These are phyloP conservation scores for Carpinus fangiana DNA, from an alignment of 306 rosid genomes.

Conservation along the genomic window DNA sequence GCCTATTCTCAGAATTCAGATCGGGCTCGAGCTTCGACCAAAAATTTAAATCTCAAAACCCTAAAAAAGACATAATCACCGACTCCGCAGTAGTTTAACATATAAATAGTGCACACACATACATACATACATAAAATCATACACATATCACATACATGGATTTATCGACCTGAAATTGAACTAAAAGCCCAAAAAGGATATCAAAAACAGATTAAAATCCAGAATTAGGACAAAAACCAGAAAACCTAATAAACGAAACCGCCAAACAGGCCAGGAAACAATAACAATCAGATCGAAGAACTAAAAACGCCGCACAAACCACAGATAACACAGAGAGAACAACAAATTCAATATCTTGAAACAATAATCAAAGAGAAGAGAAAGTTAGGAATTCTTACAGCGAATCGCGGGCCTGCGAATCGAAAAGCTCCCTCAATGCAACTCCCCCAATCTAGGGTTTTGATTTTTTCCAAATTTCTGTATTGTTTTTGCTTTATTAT, in stretches of 20 bases:
- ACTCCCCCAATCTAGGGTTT: constrained; percentile 17
- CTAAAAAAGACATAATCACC: neutral
- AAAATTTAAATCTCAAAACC: neutral
- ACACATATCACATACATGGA: neutral
- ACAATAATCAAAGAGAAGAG: neutral
- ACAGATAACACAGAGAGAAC: neutral
- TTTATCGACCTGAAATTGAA: neutral
- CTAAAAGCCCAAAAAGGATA: neutral
- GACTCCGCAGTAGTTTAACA: neutral
- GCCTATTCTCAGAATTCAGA: neutral
- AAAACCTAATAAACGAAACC: neutral
- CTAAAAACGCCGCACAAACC: neutral
- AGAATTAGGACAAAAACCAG: neutral
- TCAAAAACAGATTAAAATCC: neutral
- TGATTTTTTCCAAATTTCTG: neutral
- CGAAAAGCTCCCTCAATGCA: neutral
- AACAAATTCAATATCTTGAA: constrained; percentile 1
- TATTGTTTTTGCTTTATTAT: neutral
- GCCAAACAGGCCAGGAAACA: neutral
- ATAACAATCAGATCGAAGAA: neutral
- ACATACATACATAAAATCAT: neutral
- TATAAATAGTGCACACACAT: neutral
- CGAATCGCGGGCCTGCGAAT: constrained; percentile 7
- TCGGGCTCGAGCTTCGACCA: neutral
- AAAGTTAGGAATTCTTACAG: constrained; percentile 16